A percentile compares a stretch with the other conserved stretches of the same genome.
Conservation (phyloP, 78 protist species). For the Creolimax fragrantissima region DNA sequence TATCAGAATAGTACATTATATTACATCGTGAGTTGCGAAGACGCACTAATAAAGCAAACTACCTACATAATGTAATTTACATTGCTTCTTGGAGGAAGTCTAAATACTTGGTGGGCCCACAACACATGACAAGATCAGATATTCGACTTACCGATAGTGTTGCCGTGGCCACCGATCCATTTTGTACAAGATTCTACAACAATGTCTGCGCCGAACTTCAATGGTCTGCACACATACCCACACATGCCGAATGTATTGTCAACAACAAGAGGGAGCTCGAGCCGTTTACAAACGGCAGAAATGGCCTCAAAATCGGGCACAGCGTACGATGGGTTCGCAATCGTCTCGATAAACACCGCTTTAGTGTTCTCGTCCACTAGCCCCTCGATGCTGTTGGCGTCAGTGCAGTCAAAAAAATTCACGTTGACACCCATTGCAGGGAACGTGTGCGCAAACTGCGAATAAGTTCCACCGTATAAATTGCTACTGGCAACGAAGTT, state of each 20-base stretch:
- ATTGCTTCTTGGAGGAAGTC: no score
- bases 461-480: conserved; percentile 8
- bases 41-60: no score
- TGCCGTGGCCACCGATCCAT: conserved; percentile 60
- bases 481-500: conserved; percentile 27
- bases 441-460: conserved; percentile 21
- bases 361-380: conserved; percentile 39
- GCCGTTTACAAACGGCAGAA: not conserved
- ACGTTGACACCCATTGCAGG: conserved; percentile 22
- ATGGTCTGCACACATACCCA: conserved; percentile 39
- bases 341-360: conserved; percentile 45
- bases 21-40: no score
- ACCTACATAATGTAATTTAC: no score
- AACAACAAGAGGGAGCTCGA: conserved; percentile 39
- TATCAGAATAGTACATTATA: no score
- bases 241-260: conserved; percentile 59
- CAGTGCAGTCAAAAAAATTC: conserved; percentile 23
- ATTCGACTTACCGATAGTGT: conserved; percentile 17
- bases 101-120: no score
- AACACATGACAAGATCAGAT: no score
- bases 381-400: conserved; percentile 3
- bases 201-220: conserved; percentile 56
- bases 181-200: conserved; percentile 53
- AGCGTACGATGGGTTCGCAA: conserved; percentile 47
- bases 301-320: conserved; percentile 42